Percentiles rank a stretch among this genome's conserved stretches.
Conservation (phyloP, 352 stramenopile species). For the Globisporangium solare region DNA sequence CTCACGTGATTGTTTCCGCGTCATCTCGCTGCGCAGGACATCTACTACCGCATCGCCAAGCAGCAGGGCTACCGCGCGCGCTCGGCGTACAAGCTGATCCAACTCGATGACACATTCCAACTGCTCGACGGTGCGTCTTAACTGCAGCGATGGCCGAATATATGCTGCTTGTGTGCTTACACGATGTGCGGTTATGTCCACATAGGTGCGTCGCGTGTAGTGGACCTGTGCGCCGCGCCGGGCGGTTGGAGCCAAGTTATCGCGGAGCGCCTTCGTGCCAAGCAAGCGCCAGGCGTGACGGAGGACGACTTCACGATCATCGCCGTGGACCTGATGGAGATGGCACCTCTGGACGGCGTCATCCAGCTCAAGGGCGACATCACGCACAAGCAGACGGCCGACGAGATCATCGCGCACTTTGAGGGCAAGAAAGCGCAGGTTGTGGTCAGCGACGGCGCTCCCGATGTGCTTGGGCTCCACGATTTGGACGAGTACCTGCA, state of each 20-base stretch:
- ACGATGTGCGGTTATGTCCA: not conserved
- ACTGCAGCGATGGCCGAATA: not conserved
- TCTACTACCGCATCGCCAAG: conserved; percentile 92
- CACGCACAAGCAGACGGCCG: conserved; percentile 68
- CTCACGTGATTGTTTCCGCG: not conserved
- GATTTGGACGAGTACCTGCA: conserved; percentile 83
- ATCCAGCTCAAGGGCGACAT: conserved; percentile 80
- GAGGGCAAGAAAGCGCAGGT: conserved; percentile 90
- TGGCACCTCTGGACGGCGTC: conserved; percentile 93
- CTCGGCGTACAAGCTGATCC: conserved; percentile 98
- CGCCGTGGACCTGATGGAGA: conserved; percentile 90
- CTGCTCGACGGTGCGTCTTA: conserved; percentile 68
- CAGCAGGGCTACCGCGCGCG: conserved; percentile 95
- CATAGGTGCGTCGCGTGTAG: conserved; percentile 67
- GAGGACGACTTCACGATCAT: conserved; percentile 39
- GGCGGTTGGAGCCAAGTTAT: conserved; percentile 87
- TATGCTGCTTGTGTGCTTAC: not conserved
- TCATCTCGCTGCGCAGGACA: conserved; percentile 45
- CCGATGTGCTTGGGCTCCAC: conserved; percentile 92
- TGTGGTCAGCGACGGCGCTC: conserved; percentile 98
- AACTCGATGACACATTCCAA: conserved; percentile 98
- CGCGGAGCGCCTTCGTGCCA: conserved; percentile 51
- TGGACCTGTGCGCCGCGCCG: conserved; percentile 82
- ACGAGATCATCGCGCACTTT: conserved; percentile 69
- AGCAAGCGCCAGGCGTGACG: conserved; percentile 3